Percentiles rank a stretch among this genome's conserved stretches.
Conservation (phyloP, 2,329 filamentous ascomycete genomes). For the Knufia petricola region DNA sequence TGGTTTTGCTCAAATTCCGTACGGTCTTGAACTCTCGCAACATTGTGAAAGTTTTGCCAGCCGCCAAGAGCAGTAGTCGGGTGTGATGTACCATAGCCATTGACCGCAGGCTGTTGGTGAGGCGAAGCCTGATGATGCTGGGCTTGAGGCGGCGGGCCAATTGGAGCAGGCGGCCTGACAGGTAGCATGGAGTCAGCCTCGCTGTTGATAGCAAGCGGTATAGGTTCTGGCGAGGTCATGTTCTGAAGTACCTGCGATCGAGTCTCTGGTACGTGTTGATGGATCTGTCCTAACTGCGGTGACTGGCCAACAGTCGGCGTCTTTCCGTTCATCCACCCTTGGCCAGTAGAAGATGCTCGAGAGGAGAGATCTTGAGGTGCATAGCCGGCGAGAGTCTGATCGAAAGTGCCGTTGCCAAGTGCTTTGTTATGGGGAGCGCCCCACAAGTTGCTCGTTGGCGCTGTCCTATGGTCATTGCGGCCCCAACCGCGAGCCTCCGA, state of each 20-base stretch:
- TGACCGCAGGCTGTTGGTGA: constrained; percentile 10
- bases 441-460: constrained; percentile 45
- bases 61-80: constrained; percentile 27
- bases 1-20: constrained; percentile 34
- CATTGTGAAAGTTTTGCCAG: constrained; percentile 37
- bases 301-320: constrained; percentile 21
- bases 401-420: constrained; percentile 56
- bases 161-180: constrained; percentile 36
- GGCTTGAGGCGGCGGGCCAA: constrained; percentile 37
- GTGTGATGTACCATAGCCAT: constrained; percentile 22
- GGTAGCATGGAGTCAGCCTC: constrained; percentile 31
- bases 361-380: constrained; percentile 36
- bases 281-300: constrained; percentile 19
- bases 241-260: constrained; percentile 22
- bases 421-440: constrained; percentile 48
- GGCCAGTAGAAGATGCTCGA: constrained; percentile 32
- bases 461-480: constrained; percentile 29
- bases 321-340: constrained; percentile 25
- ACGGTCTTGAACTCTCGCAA: constrained; percentile 32
- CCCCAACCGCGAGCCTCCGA: constrained; percentile 21
- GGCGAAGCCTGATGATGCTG: constrained; percentile 23
- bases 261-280: constrained; percentile 27
- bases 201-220: constrained; percentile 27
- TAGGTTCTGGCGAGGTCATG: constrained; percentile 31
- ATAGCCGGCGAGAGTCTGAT: constrained; percentile 42